Base-by-base conservation (phyloP, 148 eudicot species). In the Beta vulgaris region DNA sequence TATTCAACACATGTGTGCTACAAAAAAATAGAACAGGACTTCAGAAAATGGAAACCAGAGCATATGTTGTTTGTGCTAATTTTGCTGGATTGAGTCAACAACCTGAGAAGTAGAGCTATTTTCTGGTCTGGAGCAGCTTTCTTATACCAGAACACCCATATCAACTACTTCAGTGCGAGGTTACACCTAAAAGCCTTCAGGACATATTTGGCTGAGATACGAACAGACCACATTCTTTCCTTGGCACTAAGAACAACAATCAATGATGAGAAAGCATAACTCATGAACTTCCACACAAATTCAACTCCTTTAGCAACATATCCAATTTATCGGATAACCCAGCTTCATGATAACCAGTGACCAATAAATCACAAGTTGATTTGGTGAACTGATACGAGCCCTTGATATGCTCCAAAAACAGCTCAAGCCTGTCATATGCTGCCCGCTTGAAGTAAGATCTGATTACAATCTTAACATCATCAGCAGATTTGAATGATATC, bases 391-490 rank as follows among this genome's bases (percentile, higher is more conserved):
- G 73, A 75, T 78, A 68, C 1, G 83, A 79, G 48, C 49, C 65
- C 75, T 77, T 80, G 12, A 85, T 58, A 76, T 73, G 73, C 65
- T 84, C 84, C 74, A 88, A 62, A 68, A 87, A 85, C 62, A 85
- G 21, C 71, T 82, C 86, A 6, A 85, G 61, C 73, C 88, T 85
- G 60, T 85, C 91, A 78, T 80, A 84, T 61, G 84, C 91, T 34
- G 74, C 81, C 34, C 35, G 65, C 60, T 87, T 82, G 64, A 84
- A 88, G 76, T 84, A 88, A 18, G 73, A 88, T 63, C 77, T 69
- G 7, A 88, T 78, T 19, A 84, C 76, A 44, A 54, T 55, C 8
- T 84, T 82, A 18, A 88, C 75, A 82, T 80, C 88, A 42, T 85
- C 83, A 29, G 71, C 36, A 49, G 73, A 73, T 61, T 64, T 73